Evolutionary conservation across 805 yeast genomes (phyloP), one percentile per base, ranked within the genome.

Genomic region (Candida sakaeoensis): DNA sequence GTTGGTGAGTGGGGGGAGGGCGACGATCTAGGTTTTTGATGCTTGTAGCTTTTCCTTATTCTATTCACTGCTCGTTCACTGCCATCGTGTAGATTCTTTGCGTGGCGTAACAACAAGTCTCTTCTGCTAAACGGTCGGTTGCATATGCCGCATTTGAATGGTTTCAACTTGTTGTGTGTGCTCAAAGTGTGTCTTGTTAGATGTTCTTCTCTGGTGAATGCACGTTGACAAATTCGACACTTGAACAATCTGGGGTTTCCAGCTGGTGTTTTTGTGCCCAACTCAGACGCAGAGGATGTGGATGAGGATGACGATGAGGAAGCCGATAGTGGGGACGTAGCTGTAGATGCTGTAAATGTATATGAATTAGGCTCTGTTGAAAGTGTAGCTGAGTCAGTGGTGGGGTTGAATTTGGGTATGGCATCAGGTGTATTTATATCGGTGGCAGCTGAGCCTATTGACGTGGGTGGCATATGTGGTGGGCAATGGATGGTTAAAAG

Each of bases 201-300:
- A 43, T 68, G 74, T 47, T 68, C 74, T 43, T 68, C 73, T 42
- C 74, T 51, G n/a, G 73, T 68, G 50, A 68, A 68, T 3, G 74
- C 74, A 17, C 72, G 56, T 34, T 64, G 55, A 46, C 74, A 68
- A 35, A 64, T 62, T 22, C 54, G 52, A 48, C 74, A 68, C 40
- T 63, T 64, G 48, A 52, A 66, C 16, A 68, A 58, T 34, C 74
- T 55, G 23, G 72, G 63, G 44, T 68, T 68, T 2, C 74, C 74
- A n/a, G 64, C 54, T 10, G 71, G 58, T 2, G 74, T 68, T 44
- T 67, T 67, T 28, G 68, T 58, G 19, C 74, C 74, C 42, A 58
- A 66, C 37, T 56, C 54, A 19, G 31, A 19, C 2, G 30, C 8
- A 18, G 31, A 7, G n/a, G 38, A 23, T 35, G 30, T 9, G 10